Percentiles rank a stretch among this genome's conserved stretches.
Evolutionary conservation across 179 eudicot species (phyloP).

Genomic region (Carnegiea gigantea): DNA sequence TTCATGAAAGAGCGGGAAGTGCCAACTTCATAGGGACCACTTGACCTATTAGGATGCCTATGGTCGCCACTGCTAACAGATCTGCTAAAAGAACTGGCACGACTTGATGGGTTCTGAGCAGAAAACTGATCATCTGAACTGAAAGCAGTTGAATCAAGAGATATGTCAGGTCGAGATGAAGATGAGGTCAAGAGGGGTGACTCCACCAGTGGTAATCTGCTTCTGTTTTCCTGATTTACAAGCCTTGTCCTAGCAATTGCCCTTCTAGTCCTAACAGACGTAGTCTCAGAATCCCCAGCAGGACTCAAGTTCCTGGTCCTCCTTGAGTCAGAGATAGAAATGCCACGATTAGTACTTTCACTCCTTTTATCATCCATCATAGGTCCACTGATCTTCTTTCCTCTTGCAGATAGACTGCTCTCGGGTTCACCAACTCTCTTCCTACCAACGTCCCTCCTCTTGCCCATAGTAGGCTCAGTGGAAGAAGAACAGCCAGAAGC

Average conservation of each 20-base stretch:
- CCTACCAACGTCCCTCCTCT: conserved; percentile 46
- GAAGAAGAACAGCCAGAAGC: conserved; percentile 57
- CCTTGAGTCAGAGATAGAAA: conserved; percentile 54
- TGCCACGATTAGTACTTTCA: conserved; percentile 41
- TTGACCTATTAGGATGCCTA: conserved; percentile 33
- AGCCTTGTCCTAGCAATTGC: conserved; percentile 35
- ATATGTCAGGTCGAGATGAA: conserved; percentile 32
- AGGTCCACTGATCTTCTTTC: conserved; percentile 51
- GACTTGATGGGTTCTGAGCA: conserved; percentile 37
- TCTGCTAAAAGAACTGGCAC: conserved; percentile 30
- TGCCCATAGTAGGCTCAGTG: conserved; percentile 41
- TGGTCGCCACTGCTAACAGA: conserved; percentile 35
- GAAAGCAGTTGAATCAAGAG: conserved; percentile 22
- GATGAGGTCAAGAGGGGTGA: conserved; percentile 24
- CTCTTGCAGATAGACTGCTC: conserved; percentile 52
- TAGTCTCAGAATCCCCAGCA: conserved; percentile 30
- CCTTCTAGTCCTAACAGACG: conserved; percentile 43
- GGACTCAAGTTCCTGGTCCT: conserved; percentile 38
- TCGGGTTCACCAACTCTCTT: conserved; percentile 64
- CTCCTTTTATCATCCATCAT: conserved; percentile 31
- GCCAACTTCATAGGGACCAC: conserved; percentile 42
- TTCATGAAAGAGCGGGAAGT: conserved; percentile 43
- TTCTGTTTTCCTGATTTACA: conserved; percentile 35
- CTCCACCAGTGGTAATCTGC: conserved; percentile 25
- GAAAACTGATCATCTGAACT: conserved; percentile 34